phyloP scores from a whole-genome alignment of 768 basidiomycete species.

The Phylloporus scabripes region DNA sequence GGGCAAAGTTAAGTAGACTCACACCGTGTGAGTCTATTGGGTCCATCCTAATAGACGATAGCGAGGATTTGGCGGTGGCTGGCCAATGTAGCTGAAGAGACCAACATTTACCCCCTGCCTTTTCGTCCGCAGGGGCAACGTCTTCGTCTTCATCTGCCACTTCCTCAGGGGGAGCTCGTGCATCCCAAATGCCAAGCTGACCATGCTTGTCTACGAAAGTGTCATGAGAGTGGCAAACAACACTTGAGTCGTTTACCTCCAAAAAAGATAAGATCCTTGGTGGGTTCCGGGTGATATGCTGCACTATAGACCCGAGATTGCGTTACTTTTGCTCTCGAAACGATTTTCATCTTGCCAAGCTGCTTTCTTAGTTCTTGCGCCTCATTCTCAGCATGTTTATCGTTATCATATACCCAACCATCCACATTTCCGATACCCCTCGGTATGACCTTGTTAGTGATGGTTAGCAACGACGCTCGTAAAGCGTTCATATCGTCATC shows the following conservation, averaged over 20 bases:
- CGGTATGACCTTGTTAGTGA: slow-evolving; percentile 34
- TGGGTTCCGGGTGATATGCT: slow-evolving; percentile 73
- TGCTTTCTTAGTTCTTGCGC: slow-evolving; percentile 49
- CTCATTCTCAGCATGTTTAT: slow-evolving; percentile 43
- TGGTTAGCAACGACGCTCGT: slow-evolving; percentile 37
- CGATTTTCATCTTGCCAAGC: slow-evolving; percentile 53
- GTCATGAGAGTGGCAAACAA: neutral
- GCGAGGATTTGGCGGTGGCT: slow-evolving; percentile 69
- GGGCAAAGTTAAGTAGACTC: slow-evolving; percentile 11
- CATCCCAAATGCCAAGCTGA: slow-evolving; percentile 82
- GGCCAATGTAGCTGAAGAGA: slow-evolving; percentile 82
- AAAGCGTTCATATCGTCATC: slow-evolving; percentile 45
- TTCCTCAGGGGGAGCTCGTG: slow-evolving; percentile 64
- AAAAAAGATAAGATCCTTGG: slow-evolving; percentile 83
- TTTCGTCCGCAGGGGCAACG: slow-evolving; percentile 32
- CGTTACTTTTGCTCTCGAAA: slow-evolving; percentile 77
- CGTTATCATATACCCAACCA: slow-evolving; percentile 45
- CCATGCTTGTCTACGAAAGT: slow-evolving; percentile 71
- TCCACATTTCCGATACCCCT: slow-evolving; percentile 42
- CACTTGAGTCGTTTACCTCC: slow-evolving; percentile 45
- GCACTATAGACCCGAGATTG: slow-evolving; percentile 70
- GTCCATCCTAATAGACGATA: slow-evolving; percentile 73
- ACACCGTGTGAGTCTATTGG: slow-evolving; percentile 73
- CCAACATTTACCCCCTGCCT: slow-evolving; percentile 74
- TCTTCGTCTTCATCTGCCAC: slow-evolving; percentile 60